Conservation (phyloP, 2,329 filamentous ascomycete species). For the Colletotrichum noveboracense region DNA sequence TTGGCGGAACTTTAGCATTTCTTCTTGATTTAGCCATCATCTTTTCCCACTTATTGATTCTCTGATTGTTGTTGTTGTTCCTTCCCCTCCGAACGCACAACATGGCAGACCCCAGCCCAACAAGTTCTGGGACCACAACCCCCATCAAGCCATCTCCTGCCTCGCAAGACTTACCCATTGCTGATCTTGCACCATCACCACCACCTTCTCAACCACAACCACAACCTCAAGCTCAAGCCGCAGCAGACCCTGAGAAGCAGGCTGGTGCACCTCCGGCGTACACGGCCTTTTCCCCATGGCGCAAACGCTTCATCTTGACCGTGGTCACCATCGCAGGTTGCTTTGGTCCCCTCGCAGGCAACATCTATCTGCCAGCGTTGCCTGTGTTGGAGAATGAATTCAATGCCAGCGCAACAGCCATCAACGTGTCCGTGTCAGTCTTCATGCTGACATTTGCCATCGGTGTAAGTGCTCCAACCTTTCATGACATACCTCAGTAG, state of each 20-base stretch:
- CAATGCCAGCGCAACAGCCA: constrained; percentile 34
- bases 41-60: background rate
- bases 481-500: background rate
- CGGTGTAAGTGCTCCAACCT: constrained; percentile 27
- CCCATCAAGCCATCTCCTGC: background rate
- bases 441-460: constrained; percentile 50
- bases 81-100: background rate
- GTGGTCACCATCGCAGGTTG: constrained; percentile 46
- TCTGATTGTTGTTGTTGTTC: background rate
- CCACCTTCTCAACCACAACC: background rate
- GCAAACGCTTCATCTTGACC: constrained; percentile 39
- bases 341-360: constrained; percentile 47
- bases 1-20: background rate
- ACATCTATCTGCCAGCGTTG: constrained; percentile 48
- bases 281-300: constrained; percentile 39
- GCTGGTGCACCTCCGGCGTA: constrained; percentile 30
- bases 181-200: background rate
- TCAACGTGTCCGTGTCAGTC: constrained; percentile 49
- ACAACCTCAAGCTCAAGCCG: background rate
- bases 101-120: background rate
- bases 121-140: constrained; percentile 2
- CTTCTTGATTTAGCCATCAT: background rate
- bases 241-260: constrained; percentile 20
- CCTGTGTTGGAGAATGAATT: constrained; percentile 42
- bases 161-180: background rate